These are phyloP conservation scores for Raffaelea ambrosiae DNA, from an alignment of 2,329 filamentous ascomycete genomes.

Conservation along the genomic window DNA sequence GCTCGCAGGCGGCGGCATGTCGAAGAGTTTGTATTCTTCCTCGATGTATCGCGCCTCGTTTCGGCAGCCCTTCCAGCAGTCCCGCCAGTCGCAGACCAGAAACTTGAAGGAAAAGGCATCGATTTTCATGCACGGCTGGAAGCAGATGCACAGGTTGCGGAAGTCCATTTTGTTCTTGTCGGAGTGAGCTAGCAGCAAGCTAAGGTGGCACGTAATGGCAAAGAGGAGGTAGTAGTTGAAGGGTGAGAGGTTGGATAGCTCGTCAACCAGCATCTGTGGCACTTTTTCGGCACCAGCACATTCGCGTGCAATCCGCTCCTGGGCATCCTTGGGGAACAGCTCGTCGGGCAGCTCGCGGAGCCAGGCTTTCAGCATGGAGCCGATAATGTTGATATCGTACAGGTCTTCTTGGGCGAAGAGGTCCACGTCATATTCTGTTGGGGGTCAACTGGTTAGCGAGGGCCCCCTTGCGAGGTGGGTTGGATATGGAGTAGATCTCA, in stretches of 20 bases:
- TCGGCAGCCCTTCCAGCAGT: conserved; percentile 95
- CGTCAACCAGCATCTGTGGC: conserved; percentile 74
- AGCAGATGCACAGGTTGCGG: conserved; percentile 90
- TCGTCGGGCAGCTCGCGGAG: conserved; percentile 90
- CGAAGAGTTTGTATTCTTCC: conserved; percentile 54
- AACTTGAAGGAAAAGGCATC: conserved; percentile 94
- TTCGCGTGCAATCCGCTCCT: conserved; percentile 71
- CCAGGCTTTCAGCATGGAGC: conserved; percentile 95
- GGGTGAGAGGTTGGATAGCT: conserved; percentile 86
- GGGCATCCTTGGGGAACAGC: conserved; percentile 76
- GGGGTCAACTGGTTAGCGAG: too few relatives aligned
- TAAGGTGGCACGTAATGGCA: conserved; percentile 93
- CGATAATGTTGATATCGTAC: conserved; percentile 94
- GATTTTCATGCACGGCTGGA: conserved; percentile 94
- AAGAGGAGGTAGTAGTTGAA: conserved; percentile 98
- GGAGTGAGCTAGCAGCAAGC: conserved; percentile 79
- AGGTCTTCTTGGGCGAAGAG: conserved; percentile 80
- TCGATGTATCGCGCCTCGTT: conserved; percentile 76
- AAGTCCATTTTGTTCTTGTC: conserved; percentile 99
- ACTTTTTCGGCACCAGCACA: conserved; percentile 72
- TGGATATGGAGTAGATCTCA: neutral
- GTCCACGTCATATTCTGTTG: conserved; percentile 73
- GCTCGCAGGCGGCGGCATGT: conserved; percentile 46
- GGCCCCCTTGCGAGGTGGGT: neutral
- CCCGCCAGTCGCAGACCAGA: conserved; percentile 87